phyloP scores from a whole-genome alignment of 441 rosid species.

The Gossypium davidsonii region DNA sequence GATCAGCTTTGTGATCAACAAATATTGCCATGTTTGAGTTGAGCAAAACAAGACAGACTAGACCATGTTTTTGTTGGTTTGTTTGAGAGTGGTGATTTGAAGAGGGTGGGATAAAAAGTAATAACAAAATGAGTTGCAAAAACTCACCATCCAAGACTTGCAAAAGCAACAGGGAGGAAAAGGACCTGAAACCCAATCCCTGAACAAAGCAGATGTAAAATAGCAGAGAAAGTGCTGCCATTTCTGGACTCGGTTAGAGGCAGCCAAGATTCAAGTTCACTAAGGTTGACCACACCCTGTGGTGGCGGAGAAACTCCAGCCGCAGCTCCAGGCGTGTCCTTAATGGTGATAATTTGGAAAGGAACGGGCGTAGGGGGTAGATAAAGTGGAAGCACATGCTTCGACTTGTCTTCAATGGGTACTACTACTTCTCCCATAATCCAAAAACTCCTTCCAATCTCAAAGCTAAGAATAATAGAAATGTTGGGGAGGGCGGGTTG shows the following conservation, averaged over 20 bases:
- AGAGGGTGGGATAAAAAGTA: neutral
- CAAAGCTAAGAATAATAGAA: neutral
- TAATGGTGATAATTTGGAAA: neutral
- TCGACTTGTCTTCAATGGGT: neutral
- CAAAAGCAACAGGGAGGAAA: too few relatives aligned
- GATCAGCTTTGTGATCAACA: neutral
- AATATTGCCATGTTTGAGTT: neutral
- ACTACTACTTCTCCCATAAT: conserved; percentile 4
- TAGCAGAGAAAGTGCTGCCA: too few relatives aligned
- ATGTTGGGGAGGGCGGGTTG: too few relatives aligned
- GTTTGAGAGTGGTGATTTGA: neutral
- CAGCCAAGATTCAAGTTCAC: too few relatives aligned
- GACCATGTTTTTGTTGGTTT: neutral
- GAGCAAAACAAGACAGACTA: neutral
- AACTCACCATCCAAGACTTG: too few relatives aligned
- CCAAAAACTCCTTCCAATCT: neutral
- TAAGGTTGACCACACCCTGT: too few relatives aligned
- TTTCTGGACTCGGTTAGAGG: too few relatives aligned
- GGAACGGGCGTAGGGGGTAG: neutral
- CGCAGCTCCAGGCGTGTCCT: neutral
- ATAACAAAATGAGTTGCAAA: too few relatives aligned
- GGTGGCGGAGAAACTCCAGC: neutral
- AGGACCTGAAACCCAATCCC: too few relatives aligned
- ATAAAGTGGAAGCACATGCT: neutral
- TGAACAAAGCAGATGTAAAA: too few relatives aligned